Evolutionary conservation across 108 stramenopile genomes (phyloP), one percentile per base, ranked within the genome.

Genomic region (Licmophora abbreviata): DNA sequence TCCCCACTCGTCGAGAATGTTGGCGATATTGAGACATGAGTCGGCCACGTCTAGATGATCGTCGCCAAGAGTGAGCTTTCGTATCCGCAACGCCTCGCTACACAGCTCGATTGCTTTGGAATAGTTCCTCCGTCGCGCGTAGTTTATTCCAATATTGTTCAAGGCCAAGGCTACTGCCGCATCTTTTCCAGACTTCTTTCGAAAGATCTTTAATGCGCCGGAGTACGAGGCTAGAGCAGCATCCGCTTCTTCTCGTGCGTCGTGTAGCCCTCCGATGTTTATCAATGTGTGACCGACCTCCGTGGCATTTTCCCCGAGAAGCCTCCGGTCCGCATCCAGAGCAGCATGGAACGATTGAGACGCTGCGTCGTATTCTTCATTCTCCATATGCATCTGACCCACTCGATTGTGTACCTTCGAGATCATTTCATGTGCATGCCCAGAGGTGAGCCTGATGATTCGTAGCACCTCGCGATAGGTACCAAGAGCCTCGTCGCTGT

Each of bases 21-120:
- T 72, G 51, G 63, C 75, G n/a, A 69, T 56, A 33, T 76, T 71
- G 44, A 64, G 64, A 14, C 64, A 38, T 5, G 70, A 59, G 36
- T 64, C 58, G 31, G 62, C 58, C 2, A 71, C 58, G 25, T 68
- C 66, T 25, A 63, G 66, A 41, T 76, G 69, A 28, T 71, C 44
- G 14, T 50, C 23, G 0, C 69, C 69, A 37, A 76, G 58, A 26
- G 51, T 61, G n/a, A 24, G 20, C 0, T 33, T 62, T 27, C 70
- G 69, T 35, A 76, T 76, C 10, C 60, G 61, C 10, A 71, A 57
- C 11, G 70, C 51, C 35, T 76, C 75, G 10, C n/a, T 21, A 47
- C 71, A 68, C 18, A 72, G 44, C 29, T 68, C 66, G 28, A 72
- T 62, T 3, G 71, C 66, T 37, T 72, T 72, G 21, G 26, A 37